Base-by-base conservation (phyloP, 208 protist species). In the Trypanosoma cruzi region DNA sequence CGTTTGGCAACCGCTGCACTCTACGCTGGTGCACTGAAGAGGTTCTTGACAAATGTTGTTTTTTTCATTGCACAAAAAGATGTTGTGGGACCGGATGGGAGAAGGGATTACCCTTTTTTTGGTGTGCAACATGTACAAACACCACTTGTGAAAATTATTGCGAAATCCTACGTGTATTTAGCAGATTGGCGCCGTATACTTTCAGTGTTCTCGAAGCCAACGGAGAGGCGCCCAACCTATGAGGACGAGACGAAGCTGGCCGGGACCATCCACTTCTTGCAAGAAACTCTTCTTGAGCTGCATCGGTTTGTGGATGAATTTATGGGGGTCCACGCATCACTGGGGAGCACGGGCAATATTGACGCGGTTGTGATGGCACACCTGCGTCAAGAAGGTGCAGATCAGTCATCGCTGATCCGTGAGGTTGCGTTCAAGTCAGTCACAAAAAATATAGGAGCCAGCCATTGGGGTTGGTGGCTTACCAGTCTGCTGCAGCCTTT, bases 381-480 rank as follows among this genome's bases (percentile, higher is more conserved):
- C 49, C 62, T 93, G 46, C 86, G 88, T n/a, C 80, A 87, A 67
- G 88, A 96, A 42, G 84, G 85, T 20, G 60, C 82, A 5, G 88
- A 96, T 65, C 61, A 70, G 57, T 90, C 88, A 16, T 61, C 79
- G 29, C 78, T 94, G 44, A 94, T 94, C 69, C 88, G 88, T 26
- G 91, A 94, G 48, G 88, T 96, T 18, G 91, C 91, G 24, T 89
- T 87, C 60, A 81, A 79, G 37, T 96, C 88, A 5, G 78, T 96
- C 29, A 83, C 69, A n/a, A 84, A 84, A 65, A 94, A 94, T 73
- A 82, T 93, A 34, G 88, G 91, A 66, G 94, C 91, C 1, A 86
- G 85, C n/a, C 91, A 96, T 63, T 96, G 91, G 91, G 91, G 91
- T 46, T 96, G 91, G 91, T 88, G 85, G 91, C 59, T 88, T 62